A percentile compares a stretch with the other conserved stretches of the same genome.
Evolutionary conservation across 805 yeast species (phyloP).

Genomic region (Spathaspora hagerdaliae): DNA sequence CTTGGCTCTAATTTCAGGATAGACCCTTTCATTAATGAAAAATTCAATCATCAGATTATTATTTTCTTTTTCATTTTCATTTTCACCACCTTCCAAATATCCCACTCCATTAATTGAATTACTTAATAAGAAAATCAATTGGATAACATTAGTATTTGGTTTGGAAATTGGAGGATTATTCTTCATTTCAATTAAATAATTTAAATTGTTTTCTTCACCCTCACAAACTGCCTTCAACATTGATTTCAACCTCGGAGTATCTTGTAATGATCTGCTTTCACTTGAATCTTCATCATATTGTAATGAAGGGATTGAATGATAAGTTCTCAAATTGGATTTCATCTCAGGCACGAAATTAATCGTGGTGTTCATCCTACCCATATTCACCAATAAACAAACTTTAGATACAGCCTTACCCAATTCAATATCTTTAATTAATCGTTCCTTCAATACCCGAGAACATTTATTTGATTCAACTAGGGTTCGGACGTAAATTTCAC

Average conservation of each 20-base stretch:
- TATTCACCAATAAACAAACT: constrained; percentile 81
- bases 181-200: constrained; percentile 44
- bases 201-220: constrained; percentile 45
- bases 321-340: constrained; percentile 90
- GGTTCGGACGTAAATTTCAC: constrained; percentile 78
- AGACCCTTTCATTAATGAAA: constrained; percentile 56
- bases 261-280: constrained; percentile 72
- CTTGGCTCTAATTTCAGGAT: constrained; percentile 63
- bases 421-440: constrained; percentile 58
- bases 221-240: constrained; percentile 87
- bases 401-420: constrained; percentile 70
- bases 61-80: constrained; percentile 13
- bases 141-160: constrained; percentile 61
- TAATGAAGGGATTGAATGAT: constrained; percentile 87
- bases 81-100: constrained; percentile 12
- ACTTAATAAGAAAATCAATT: constrained; percentile 70
- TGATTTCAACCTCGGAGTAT: constrained; percentile 89
- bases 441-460: constrained; percentile 77
- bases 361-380: constrained; percentile 93
- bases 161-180: constrained; percentile 24
- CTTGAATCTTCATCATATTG: constrained; percentile 61
- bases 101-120: constrained; percentile 56
- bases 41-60: constrained; percentile 66
- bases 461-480: constrained; percentile 80
- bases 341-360: constrained; percentile 92